Conservation (phyloP, 2,329 filamentous ascomycete species). For the Colletotrichum siamense region DNA sequence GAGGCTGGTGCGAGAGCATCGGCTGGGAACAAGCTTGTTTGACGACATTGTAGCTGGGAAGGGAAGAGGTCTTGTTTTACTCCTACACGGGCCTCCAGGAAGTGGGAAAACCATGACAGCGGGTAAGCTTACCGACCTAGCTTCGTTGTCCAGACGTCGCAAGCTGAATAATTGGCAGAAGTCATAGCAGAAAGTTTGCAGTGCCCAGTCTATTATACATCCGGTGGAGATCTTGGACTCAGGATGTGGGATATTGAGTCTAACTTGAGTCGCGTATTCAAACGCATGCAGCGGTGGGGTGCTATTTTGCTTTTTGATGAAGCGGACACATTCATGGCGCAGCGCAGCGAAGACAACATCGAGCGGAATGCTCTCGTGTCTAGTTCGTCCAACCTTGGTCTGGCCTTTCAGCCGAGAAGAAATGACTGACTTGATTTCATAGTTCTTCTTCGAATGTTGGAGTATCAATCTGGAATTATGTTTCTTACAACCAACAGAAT, state of each 20-base stretch:
- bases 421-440: neutral
- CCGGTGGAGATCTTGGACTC: neutral
- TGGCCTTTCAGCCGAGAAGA: no score
- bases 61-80: neutral
- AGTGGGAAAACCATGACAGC: neutral
- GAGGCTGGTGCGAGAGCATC: neutral
- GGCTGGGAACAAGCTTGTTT: neutral
- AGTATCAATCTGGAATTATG: neutral
- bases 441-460: neutral
- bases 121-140: no score
- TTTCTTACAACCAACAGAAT: neutral
- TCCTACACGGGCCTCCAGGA: neutral
- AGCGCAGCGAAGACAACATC: neutral
- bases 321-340: neutral
- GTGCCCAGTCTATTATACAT: neutral
- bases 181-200: neutral
- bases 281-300: neutral
- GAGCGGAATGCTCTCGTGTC: neutral
- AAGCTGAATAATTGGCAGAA: no score
- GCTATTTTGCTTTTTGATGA: neutral
- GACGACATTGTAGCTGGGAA: neutral
- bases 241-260: neutral
- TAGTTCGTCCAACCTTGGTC: no score
- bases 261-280: neutral
- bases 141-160: neutral